A percentile compares a stretch with the other conserved stretches of the same genome.
These are phyloP conservation scores for Imleria badia DNA, from an alignment of 768 basidiomycete genomes.

Conservation along the genomic window DNA sequence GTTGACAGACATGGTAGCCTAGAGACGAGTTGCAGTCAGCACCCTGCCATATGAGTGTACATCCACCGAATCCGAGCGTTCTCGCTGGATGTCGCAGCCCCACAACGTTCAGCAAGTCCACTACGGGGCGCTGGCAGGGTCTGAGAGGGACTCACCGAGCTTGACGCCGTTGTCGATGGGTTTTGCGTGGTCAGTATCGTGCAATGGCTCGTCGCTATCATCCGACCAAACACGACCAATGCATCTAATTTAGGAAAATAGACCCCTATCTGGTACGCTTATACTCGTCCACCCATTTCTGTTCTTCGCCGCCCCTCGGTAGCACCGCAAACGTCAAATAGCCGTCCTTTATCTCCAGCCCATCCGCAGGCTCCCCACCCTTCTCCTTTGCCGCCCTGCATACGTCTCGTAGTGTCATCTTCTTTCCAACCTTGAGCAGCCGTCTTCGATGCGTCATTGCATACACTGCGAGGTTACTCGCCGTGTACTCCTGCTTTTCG, in stretches of 20 bases:
- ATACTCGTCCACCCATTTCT: slow-evolving; percentile 85
- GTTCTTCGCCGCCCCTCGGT: slow-evolving; percentile 73
- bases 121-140: slow-evolving; percentile 19
- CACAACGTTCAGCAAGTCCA: slow-evolving; percentile 22
- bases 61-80: slow-evolving; percentile 55
- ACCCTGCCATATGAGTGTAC: slow-evolving; percentile 41
- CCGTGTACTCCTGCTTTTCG: slow-evolving; percentile 59
- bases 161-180: slow-evolving; percentile 58
- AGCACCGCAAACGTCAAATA: slow-evolving; percentile 79
- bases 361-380: slow-evolving; percentile 63
- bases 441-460: slow-evolving; percentile 75
- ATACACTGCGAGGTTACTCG: slow-evolving; percentile 71
- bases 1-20: slow-evolving; percentile 63
- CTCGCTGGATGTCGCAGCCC: slow-evolving; percentile 14
- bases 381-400: slow-evolving; percentile 60
- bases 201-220: slow-evolving; percentile 7
- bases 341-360: slow-evolving; percentile 80
- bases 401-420: slow-evolving; percentile 81
- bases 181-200: slow-evolving; percentile 18
- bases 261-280: slow-evolving; percentile 52
- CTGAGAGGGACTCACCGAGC: slow-evolving; percentile 61
- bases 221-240: slow-evolving; percentile 33
- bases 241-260: slow-evolving; percentile 12
- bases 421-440: slow-evolving; percentile 88
- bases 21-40: slow-evolving; percentile 32